Base-by-base conservation (phyloP, 495 filamentous ascomycete species). In the Venustampulla echinocandica region DNA sequence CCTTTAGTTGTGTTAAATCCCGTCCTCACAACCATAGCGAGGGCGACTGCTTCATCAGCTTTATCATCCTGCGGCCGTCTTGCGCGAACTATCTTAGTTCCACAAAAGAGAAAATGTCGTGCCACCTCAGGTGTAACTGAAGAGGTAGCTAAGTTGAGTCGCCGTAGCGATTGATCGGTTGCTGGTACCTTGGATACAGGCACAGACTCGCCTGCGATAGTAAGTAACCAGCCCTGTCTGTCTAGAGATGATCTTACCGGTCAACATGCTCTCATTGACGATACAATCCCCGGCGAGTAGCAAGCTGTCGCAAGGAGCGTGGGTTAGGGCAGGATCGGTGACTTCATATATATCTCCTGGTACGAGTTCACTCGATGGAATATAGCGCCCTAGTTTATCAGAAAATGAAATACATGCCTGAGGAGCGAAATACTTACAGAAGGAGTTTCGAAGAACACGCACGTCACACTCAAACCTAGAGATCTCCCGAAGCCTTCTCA, bases 231-330 rank as follows among this genome's bases (percentile, higher is more conserved):
- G 27, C 23, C 5, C 14, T 6, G 30, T 21, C 14, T 18, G 18
- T 30, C 15, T 6, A 15, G 13, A 24, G 25, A 19, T 28, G 17
- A 15, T 59, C 68, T 56, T 59, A 83, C 83, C 84, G 30, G 93
- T 99, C 23, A 99, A 79, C 93, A 99, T 99, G 69, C 90, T 96
- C 63, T 99, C 93, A 61, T 99, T 99, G 49, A 99, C 89, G 52
- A 99, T 97, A 63, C 89, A 95, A 62, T 99, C 93, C 19, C 93
- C 93, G 44, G 85, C 85, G 4, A 99, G 68, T 6, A 99, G 69
- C 28, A 99, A 70, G 61, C 90, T 93, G 65, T 99, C 93, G 57
- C 87, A 88, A 10, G 93, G 93, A 55, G 95, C 85, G 56, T 93
- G 84, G n/a, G 80, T 77, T 21, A 99, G 69, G n/a, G 81, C 90